These are phyloP conservation scores for Ustilago shanxiensis DNA, from an alignment of 1,284 basidiomycete genomes.

Conservation along the genomic window DNA sequence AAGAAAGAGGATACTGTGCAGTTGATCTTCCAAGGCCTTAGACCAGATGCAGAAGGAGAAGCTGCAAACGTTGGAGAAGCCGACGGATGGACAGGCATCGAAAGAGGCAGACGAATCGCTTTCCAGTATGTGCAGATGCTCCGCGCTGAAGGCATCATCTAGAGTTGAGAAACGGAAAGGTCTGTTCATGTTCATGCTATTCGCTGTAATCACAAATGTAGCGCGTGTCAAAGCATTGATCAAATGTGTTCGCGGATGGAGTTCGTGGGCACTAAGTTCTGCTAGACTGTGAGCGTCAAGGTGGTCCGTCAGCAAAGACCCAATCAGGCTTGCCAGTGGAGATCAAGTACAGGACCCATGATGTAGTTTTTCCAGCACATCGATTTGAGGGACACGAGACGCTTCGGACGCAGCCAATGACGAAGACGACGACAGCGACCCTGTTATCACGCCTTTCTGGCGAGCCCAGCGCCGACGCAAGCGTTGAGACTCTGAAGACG, in stretches of 20 bases:
- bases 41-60: constrained; percentile 9
- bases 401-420: no score
- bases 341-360: no score
- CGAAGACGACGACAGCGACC: no score
- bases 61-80: not conserved
- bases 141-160: constrained; percentile 52
- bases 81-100: constrained; percentile 44
- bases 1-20: constrained; percentile 39
- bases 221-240: constrained; percentile 3
- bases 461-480: no score
- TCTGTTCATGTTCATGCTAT: not conserved
- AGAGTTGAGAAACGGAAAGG: not conserved
- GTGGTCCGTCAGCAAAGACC: no score
- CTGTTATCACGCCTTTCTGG: no score
- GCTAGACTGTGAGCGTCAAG: not conserved
- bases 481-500: no score
- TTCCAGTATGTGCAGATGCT: constrained; percentile 55
- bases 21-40: constrained; percentile 46
- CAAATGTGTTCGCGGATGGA: not conserved
- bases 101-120: constrained; percentile 43
- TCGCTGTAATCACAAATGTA: not conserved
- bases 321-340: no score
- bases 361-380: no score
- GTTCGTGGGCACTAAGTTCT: not conserved
- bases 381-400: no score